Conservation (phyloP, 2,329 filamentous ascomycete species). For the Trichothecium roseum region DNA sequence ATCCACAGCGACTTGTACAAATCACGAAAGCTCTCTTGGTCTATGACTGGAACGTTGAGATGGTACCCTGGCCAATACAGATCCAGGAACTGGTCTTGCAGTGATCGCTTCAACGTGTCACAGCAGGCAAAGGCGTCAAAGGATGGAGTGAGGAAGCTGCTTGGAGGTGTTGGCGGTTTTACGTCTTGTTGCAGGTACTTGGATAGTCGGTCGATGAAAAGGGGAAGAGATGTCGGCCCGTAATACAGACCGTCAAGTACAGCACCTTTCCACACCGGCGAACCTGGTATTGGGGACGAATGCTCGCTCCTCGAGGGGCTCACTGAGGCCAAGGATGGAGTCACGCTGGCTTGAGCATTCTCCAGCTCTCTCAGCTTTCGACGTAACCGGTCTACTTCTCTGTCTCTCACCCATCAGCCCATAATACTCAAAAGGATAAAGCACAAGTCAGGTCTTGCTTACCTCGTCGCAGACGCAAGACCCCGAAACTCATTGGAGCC, state of each 20-base stretch:
- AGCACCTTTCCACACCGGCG: conserved; percentile 1
- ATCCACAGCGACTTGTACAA: conserved; percentile 5
- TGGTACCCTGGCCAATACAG: conserved; percentile 3
- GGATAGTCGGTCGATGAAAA: conserved; percentile 1
- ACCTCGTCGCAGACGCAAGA: conserved; percentile 2
- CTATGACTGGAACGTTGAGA: conserved; percentile 1
- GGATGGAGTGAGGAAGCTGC: background rate
- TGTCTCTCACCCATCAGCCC: background rate
- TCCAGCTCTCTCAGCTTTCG: conserved; percentile 1
- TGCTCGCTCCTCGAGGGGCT: too few species aligned
- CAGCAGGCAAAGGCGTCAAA: background rate
- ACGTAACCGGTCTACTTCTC: conserved; percentile 1
- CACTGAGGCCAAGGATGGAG: background rate
- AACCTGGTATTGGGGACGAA: too few species aligned
- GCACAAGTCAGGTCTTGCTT: background rate
- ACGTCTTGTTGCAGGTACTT: background rate
- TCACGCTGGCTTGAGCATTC: background rate
- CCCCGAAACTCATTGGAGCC: conserved; percentile 1
- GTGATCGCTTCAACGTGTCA: background rate
- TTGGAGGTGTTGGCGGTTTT: background rate
- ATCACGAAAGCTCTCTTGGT: conserved; percentile 1
- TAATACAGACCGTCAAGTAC: background rate
- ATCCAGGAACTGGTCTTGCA: conserved; percentile 4
- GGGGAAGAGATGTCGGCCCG: background rate
- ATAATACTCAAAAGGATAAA: background rate